These are phyloP conservation scores for Jatropha podagrica DNA, from an alignment of 441 rosid species.

Conservation along the genomic window DNA sequence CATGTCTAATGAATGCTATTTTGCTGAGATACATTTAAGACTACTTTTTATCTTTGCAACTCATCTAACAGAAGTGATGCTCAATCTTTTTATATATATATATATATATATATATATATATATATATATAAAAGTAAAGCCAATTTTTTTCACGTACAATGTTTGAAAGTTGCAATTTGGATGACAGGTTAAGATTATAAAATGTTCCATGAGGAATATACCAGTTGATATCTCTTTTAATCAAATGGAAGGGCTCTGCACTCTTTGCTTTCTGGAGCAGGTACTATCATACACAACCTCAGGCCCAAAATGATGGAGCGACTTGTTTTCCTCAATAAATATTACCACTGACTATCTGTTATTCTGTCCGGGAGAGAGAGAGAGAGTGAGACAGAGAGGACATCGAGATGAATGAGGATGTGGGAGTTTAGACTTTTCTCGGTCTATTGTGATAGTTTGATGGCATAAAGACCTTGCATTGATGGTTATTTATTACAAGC, in stretches of 20 bases:
- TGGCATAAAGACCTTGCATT: not conserved
- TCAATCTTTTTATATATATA: not conserved
- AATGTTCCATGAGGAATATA: slow-evolving; percentile 34
- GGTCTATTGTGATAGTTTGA: not conserved
- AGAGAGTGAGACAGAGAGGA: not conserved
- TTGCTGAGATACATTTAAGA: not conserved
- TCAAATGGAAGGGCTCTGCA: slow-evolving; percentile 30
- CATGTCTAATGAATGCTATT: not conserved
- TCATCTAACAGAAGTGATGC: not conserved
- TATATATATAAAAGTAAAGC: not conserved
- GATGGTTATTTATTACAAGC: not conserved
- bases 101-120: not conserved
- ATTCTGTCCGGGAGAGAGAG: not conserved
- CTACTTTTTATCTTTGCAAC: not conserved
- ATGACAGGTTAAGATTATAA: slow-evolving; percentile 35
- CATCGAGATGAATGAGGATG: not conserved
- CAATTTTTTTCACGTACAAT: not conserved
- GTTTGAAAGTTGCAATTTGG: slow-evolving; percentile 12
- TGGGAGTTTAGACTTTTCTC: not conserved
- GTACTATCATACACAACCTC: slow-evolving; percentile 15
- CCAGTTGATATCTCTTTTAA: slow-evolving; percentile 38
- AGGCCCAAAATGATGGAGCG: not conserved
- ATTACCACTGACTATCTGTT: not conserved
- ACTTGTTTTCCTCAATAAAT: not conserved
- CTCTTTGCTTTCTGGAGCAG: slow-evolving; percentile 38